Percentiles rank a stretch among this genome's conserved stretches.
Evolutionary conservation across 805 yeast species (phyloP).

Genomic region (Lachancea sp.): DNA sequence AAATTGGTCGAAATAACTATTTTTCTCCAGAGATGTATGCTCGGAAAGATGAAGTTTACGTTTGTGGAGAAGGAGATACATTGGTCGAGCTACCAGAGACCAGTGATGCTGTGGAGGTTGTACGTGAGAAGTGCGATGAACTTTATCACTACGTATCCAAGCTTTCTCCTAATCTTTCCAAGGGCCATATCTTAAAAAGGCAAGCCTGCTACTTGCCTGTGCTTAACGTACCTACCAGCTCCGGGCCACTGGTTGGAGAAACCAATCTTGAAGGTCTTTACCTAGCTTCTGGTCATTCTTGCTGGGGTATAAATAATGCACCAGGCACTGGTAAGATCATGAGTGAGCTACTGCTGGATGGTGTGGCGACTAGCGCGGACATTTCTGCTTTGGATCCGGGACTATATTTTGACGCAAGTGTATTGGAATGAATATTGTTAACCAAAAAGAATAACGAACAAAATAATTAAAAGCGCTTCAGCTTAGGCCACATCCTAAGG

Average conservation of each 20-base stretch:
- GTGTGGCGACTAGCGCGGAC: slow-evolving; percentile 70
- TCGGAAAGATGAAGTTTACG: slow-evolving; percentile 89
- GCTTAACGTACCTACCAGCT: slow-evolving; percentile 81
- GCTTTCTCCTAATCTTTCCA: slow-evolving; percentile 59
- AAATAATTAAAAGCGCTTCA: background rate
- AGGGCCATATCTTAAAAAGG: slow-evolving; percentile 69
- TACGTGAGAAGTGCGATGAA: slow-evolving; percentile 80
- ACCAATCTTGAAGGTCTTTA: slow-evolving; percentile 76
- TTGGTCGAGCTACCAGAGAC: slow-evolving; percentile 88
- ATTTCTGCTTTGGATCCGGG: slow-evolving; percentile 80
- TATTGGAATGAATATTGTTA: slow-evolving; percentile 17
- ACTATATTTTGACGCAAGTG: slow-evolving; percentile 72
- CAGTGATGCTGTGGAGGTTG: slow-evolving; percentile 87
- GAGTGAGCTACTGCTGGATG: slow-evolving; percentile 83
- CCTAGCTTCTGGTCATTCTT: slow-evolving; percentile 89
- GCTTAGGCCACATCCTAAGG: background rate
- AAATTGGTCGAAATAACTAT: slow-evolving; percentile 56
- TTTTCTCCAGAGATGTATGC: slow-evolving; percentile 94
- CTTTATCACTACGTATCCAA: slow-evolving; percentile 75
- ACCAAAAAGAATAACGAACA: background rate
- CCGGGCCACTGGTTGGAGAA: slow-evolving; percentile 92
- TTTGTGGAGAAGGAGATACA: slow-evolving; percentile 96
- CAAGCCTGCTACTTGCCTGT: slow-evolving; percentile 97
- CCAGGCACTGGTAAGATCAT: slow-evolving; percentile 94
- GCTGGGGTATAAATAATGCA: slow-evolving; percentile 98